These are phyloP conservation scores for Syncephalastrum racemosum DNA, from an alignment of 371 early-diverging fungal species.

Conservation along the genomic window DNA sequence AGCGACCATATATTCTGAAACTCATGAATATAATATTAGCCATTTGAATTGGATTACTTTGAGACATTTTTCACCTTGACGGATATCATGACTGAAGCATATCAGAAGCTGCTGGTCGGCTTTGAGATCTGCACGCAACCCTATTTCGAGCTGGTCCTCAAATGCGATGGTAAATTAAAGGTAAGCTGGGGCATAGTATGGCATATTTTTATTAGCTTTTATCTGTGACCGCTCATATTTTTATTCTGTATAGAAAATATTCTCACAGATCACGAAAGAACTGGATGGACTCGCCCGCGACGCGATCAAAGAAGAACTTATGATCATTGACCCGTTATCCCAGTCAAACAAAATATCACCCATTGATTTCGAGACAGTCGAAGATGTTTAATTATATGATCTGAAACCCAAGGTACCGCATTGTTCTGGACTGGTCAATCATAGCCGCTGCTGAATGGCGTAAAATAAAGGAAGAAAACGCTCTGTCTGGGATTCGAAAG, in stretches of 20 bases:
- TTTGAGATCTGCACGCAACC: constrained; percentile 42
- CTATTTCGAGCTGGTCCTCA: constrained; percentile 57
- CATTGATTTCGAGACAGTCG: constrained; percentile 43
- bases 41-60: constrained; percentile 58
- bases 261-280: constrained; percentile 55
- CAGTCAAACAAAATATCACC: constrained; percentile 36
- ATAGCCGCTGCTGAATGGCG: too few species aligned
- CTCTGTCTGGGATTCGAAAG: too few species aligned
- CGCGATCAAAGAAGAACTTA: constrained; percentile 54
- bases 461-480: too few species aligned
- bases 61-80: constrained; percentile 54
- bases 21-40: constrained; percentile 29
- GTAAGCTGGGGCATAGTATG: constrained; percentile 13
- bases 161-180: constrained; percentile 57
- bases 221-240: neutral
- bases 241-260: constrained; percentile 40
- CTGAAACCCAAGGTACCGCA: neutral
- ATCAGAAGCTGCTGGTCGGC: constrained; percentile 45
- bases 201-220: too few species aligned
- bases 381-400: constrained; percentile 25
- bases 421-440: too few species aligned
- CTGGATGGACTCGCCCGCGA: constrained; percentile 52
- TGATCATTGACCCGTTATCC: constrained; percentile 50
- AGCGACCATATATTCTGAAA: neutral
- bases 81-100: constrained; percentile 49